These are phyloP conservation scores for Nakaseomyces nivariensis DNA, from an alignment of 1,139 yeast genomes.

Conservation along the genomic window DNA sequence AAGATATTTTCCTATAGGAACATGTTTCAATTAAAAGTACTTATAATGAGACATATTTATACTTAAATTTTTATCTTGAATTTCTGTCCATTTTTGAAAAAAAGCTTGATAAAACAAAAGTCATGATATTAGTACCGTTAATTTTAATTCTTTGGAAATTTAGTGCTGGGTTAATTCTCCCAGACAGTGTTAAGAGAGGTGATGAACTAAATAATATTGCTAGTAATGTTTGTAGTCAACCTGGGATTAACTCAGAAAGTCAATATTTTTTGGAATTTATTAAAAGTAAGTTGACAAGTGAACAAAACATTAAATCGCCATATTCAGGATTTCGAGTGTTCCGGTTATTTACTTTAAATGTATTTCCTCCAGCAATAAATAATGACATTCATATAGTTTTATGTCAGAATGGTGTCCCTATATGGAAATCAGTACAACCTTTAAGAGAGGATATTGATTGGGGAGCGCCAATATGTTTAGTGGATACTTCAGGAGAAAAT, in stretches of 20 bases:
- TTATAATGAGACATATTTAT: too few relatives aligned
- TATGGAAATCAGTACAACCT: constrained; percentile 36
- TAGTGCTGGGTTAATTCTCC: neutral
- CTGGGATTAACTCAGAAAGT: neutral
- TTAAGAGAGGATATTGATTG: constrained; percentile 40
- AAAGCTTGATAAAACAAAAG: too few relatives aligned
- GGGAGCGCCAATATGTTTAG: constrained; percentile 45
- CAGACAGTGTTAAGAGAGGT: neutral
- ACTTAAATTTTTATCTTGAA: too few relatives aligned
- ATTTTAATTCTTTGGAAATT: neutral
- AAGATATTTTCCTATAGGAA: too few relatives aligned
- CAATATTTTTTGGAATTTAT: neutral
- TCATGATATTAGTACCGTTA: neutral
- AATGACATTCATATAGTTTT: constrained; percentile 44
- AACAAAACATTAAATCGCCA: neutral
- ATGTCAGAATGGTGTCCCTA: constrained; percentile 46
- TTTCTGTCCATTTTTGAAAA: too few relatives aligned
- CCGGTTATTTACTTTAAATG: constrained; percentile 40
- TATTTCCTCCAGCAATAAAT: constrained; percentile 34
- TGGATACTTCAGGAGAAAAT: constrained; percentile 8
- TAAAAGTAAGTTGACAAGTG: neutral
- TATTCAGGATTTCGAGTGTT: constrained; percentile 55
- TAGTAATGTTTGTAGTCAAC: neutral
- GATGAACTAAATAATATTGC: neutral
- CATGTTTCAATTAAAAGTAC: too few relatives aligned